These are phyloP conservation scores for Lyophyllum semitale DNA, from an alignment of 768 basidiomycete genomes.

Conservation along the genomic window DNA sequence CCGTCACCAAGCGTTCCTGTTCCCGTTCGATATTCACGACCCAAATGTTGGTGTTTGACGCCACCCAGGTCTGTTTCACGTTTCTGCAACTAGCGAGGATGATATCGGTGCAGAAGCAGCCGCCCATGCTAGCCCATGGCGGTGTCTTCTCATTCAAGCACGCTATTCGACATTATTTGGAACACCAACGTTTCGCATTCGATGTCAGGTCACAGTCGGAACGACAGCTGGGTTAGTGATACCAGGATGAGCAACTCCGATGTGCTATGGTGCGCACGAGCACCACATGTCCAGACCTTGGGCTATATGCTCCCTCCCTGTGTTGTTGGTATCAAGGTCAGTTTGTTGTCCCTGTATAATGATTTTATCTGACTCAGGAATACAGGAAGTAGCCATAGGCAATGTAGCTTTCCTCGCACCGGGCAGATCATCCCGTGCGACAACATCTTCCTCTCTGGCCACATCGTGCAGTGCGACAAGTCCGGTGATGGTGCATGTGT, in stretches of 20 bases:
- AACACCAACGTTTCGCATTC: constrained; percentile 38
- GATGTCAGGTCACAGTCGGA: constrained; percentile 47
- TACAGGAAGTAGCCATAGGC: constrained; percentile 88
- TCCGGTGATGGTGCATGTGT: constrained; percentile 93
- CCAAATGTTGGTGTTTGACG: too few relatives aligned
- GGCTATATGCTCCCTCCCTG: constrained; percentile 53
- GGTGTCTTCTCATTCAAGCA: constrained; percentile 62
- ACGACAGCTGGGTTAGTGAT: constrained; percentile 60
- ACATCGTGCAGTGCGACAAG: constrained; percentile 95
- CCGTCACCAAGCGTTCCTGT: too few relatives aligned
- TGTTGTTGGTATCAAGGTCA: constrained; percentile 81
- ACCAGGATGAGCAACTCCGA: constrained; percentile 31
- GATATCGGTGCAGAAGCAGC: too few relatives aligned
- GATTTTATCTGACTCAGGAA: constrained; percentile 14
- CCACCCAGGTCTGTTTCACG: too few relatives aligned
- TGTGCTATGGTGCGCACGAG: constrained; percentile 29
- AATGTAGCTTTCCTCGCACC: constrained; percentile 94
- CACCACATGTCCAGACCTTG: constrained; percentile 46
- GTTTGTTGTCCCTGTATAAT: neutral
- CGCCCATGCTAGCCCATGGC: constrained; percentile 64
- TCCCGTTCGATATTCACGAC: too few relatives aligned
- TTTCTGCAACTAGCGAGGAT: too few relatives aligned
- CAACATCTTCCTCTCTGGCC: constrained; percentile 89
- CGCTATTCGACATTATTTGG: constrained; percentile 81
- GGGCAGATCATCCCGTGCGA: constrained; percentile 95